A percentile compares a stretch with the other conserved stretches of the same genome.
These are phyloP conservation scores for Albifimbria verrucaria DNA, from an alignment of 2,329 filamentous ascomycete genomes.

Conservation along the genomic window DNA sequence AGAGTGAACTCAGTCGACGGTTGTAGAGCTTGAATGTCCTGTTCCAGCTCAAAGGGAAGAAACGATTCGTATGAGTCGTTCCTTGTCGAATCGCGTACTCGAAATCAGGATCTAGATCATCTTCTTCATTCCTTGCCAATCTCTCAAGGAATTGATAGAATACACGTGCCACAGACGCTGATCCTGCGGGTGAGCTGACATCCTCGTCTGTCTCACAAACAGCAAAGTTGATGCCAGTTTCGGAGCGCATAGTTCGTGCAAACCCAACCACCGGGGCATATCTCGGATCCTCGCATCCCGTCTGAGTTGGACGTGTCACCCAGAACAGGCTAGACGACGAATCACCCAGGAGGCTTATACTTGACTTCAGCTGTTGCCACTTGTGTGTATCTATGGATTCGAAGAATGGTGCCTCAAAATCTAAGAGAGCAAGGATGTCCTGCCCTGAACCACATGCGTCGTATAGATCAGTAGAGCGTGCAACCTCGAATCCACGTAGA, in stretches of 20 bases:
- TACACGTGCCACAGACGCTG: slow-evolving; percentile 12
- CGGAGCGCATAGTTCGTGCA: background rate
- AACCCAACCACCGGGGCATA: background rate
- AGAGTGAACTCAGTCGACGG: slow-evolving; percentile 5
- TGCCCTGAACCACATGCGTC: no score
- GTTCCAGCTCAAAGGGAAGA: slow-evolving; percentile 18
- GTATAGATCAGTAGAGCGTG: no score
- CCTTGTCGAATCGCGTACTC: slow-evolving; percentile 27
- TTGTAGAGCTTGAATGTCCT: slow-evolving; percentile 9
- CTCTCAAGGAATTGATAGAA: slow-evolving; percentile 17
- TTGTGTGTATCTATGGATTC: background rate
- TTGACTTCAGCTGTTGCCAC: background rate
- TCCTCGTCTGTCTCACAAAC: background rate
- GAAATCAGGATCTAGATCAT: slow-evolving; percentile 21
- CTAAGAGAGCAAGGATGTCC: background rate
- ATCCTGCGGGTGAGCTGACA: background rate
- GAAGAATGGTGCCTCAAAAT: background rate
- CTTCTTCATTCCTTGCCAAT: slow-evolving; percentile 13
- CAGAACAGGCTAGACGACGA: background rate
- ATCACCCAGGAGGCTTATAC: background rate
- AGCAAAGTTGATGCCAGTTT: background rate
- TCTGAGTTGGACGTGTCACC: background rate
- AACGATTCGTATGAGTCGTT: slow-evolving; percentile 20
- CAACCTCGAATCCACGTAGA: no score
- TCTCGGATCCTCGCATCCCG: background rate